Evolutionary conservation across 169 alveolate genomes (phyloP).

Genomic region (Babesia microti): DNA sequence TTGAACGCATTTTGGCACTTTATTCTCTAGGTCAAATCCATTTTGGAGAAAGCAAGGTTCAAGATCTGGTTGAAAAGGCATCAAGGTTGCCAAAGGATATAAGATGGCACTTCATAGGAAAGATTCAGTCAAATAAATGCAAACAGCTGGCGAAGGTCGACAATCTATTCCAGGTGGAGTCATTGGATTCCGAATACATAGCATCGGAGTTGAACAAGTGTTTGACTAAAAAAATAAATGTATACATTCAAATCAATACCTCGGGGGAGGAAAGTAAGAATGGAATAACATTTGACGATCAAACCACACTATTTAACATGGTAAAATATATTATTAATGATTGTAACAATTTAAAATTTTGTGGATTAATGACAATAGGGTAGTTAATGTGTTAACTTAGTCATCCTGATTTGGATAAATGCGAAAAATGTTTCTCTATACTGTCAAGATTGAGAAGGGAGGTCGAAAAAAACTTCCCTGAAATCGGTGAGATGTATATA

Average conservation of each 20-base stretch:
- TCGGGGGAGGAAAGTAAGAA: constrained; percentile 72
- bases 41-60: constrained; percentile 88
- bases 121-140: constrained; percentile 82
- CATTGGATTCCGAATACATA: constrained; percentile 76
- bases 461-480: constrained; percentile 42
- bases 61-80: constrained; percentile 78
- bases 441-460: constrained; percentile 52
- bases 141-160: constrained; percentile 64
- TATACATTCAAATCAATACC: constrained; percentile 73
- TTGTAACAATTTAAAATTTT: constrained; percentile 61
- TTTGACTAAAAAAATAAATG: constrained; percentile 20
- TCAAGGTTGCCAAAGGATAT: constrained; percentile 68
- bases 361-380: constrained; percentile 91
- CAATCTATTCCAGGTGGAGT: constrained; percentile 70
- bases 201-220: constrained; percentile 66
- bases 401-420: constrained; percentile 4
- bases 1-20: constrained; percentile 1
- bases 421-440: constrained; percentile 39
- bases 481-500: constrained; percentile 27
- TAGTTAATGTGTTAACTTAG: constrained; percentile 37
- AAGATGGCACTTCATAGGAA: constrained; percentile 90
- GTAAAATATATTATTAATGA: constrained; percentile 56
- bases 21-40: constrained; percentile 11
- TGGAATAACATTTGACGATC: constrained; percentile 63
- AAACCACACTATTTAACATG: constrained; percentile 34